Evolutionary conservation across 75 land plant species (phyloP).

Genomic region (Ceratopteris richardii): DNA sequence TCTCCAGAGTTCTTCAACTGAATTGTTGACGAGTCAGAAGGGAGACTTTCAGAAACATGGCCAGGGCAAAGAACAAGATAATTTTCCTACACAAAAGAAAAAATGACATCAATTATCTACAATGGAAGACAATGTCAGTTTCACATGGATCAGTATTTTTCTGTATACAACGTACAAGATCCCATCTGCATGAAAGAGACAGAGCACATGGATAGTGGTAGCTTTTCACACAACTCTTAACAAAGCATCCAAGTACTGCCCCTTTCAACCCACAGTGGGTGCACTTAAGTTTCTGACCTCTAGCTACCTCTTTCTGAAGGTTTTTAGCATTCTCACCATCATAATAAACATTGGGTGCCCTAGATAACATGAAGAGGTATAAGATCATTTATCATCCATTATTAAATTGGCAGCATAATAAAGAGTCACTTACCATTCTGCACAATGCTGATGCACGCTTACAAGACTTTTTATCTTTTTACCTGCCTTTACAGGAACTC

Average conservation of each 20-base stretch:
- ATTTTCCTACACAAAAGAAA: too few species aligned
- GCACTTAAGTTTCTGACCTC: constrained; percentile 68
- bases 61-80: too few species aligned
- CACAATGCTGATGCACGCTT: constrained; percentile 59
- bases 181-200: constrained; percentile 54
- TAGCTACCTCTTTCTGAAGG: constrained; percentile 48
- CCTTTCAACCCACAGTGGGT: constrained; percentile 63
- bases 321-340: constrained; percentile 43
- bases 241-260: constrained; percentile 81
- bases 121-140: too few species aligned
- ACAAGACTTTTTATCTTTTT: constrained; percentile 23
- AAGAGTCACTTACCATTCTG: constrained; percentile 76
- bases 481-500: constrained; percentile 23
- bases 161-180: constrained; percentile 33
- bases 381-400: too few species aligned
- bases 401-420: too few species aligned
- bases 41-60: too few species aligned
- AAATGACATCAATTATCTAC: too few species aligned
- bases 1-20: too few species aligned
- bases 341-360: constrained; percentile 82
- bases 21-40: too few species aligned
- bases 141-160: too few species aligned
- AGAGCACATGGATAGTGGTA: constrained; percentile 78
- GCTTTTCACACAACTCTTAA: constrained; percentile 45
- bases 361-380: constrained; percentile 6